Evolutionary conservation across 345 rosid genomes (phyloP).

Genomic region (Eucalyptus marginata): DNA sequence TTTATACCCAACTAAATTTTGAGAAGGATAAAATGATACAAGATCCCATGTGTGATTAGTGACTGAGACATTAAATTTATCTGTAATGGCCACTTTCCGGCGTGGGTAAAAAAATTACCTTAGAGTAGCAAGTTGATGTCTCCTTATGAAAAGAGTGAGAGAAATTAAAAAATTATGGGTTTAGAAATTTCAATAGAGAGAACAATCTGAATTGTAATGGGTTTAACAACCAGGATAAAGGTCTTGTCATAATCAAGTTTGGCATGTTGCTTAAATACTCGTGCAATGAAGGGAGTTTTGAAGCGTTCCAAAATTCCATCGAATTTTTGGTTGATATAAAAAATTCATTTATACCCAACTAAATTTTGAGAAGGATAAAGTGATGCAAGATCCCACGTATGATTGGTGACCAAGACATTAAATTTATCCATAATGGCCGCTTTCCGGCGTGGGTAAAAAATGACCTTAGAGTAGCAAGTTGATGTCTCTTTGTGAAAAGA

Average conservation of each 20-base stretch:
- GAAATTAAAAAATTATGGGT: too few species aligned
- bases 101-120: too few species aligned
- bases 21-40: too few species aligned
- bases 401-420: neutral
- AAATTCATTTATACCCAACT: too few species aligned
- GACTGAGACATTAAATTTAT: neutral
- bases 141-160: neutral
- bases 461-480: neutral
- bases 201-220: too few species aligned
- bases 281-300: neutral
- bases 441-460: too few species aligned
- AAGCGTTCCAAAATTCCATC: neutral
- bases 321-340: neutral
- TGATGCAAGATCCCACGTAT: neutral
- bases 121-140: neutral
- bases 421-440: neutral
- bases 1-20: too few species aligned
- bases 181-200: too few species aligned
- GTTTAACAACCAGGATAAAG: neutral
- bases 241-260: neutral
- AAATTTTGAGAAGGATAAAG: too few species aligned
- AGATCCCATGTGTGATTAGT: neutral
- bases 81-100: accelerated
- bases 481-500: neutral
- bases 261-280: neutral